A percentile compares a stretch with the other conserved stretches of the same genome.
Conservation (phyloP, 441 rosid species). For the Biscutella laevigata region DNA sequence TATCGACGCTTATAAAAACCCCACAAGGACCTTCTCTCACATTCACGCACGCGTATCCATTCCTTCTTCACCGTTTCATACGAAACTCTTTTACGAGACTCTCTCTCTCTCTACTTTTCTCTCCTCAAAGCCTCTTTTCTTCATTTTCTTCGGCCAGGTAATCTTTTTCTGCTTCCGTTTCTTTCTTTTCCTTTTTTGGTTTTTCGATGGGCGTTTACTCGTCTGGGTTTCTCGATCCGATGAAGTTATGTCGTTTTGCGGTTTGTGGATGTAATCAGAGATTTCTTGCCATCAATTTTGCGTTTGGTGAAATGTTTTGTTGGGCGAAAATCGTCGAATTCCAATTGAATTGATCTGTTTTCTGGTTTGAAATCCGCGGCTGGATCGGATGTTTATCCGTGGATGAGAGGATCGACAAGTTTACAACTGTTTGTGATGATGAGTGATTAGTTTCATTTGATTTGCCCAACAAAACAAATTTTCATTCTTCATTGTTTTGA, state of each 20-base stretch:
- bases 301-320: not conserved
- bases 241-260: constrained; percentile 4
- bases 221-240: constrained; percentile 10
- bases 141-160: constrained; percentile 18
- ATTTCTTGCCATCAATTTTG: constrained; percentile 5
- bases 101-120: constrained; percentile 12
- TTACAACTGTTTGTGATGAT: constrained; percentile 15
- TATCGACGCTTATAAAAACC: constrained; percentile 18
- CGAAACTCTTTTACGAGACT: constrained; percentile 24
- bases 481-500: not conserved
- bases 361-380: not conserved
- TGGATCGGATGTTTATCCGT: not conserved
- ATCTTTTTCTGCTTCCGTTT: not conserved
- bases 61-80: constrained; percentile 26
- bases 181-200: not conserved
- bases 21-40: constrained; percentile 17
- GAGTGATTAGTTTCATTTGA: constrained; percentile 17
- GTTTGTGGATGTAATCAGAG: constrained; percentile 16
- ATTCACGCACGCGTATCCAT: constrained; percentile 25
- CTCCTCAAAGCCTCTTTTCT: not conserved
- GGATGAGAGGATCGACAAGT: constrained; percentile 2
- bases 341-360: constrained; percentile 18
- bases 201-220: not conserved
- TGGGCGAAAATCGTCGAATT: not conserved
- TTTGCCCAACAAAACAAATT: not conserved